Evolutionary conservation across 192 early-diverging fungal genomes (phyloP).

Genomic region (Chytriomyces sp.): DNA sequence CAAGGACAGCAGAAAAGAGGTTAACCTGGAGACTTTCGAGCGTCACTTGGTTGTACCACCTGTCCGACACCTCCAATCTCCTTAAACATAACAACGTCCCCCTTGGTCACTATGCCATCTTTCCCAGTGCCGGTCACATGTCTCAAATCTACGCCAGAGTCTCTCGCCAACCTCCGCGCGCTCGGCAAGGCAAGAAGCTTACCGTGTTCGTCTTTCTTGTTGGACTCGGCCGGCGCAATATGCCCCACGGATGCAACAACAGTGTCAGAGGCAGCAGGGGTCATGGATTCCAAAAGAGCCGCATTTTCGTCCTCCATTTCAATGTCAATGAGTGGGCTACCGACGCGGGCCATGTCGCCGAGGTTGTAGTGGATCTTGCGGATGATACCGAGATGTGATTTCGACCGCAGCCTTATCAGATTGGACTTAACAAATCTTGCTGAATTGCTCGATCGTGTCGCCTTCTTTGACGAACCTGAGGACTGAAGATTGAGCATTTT

Average conservation of each 20-base stretch:
- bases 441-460: slow-evolving; percentile 83
- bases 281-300: not conserved
- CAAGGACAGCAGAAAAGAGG: not conserved
- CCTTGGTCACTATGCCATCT: slow-evolving; percentile 82
- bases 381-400: slow-evolving; percentile 90
- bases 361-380: slow-evolving; percentile 76
- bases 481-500: too few species aligned
- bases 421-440: slow-evolving; percentile 94
- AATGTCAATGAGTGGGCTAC: slow-evolving; percentile 85
- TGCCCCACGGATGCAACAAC: not conserved
- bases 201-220: not conserved
- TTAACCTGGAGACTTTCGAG: not conserved
- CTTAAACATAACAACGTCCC: slow-evolving; percentile 74
- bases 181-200: slow-evolving; percentile 80
- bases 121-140: slow-evolving; percentile 80
- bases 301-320: slow-evolving; percentile 53
- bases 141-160: slow-evolving; percentile 74
- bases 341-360: slow-evolving; percentile 92
- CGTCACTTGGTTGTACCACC: too few species aligned
- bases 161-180: slow-evolving; percentile 81
- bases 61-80: not conserved
- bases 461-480: slow-evolving; percentile 91
- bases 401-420: slow-evolving; percentile 98
- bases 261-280: not conserved
- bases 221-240: not conserved